Conservation (phyloP, 2,329 filamentous ascomycete genomes). For the Aureobasidium sp. region DNA sequence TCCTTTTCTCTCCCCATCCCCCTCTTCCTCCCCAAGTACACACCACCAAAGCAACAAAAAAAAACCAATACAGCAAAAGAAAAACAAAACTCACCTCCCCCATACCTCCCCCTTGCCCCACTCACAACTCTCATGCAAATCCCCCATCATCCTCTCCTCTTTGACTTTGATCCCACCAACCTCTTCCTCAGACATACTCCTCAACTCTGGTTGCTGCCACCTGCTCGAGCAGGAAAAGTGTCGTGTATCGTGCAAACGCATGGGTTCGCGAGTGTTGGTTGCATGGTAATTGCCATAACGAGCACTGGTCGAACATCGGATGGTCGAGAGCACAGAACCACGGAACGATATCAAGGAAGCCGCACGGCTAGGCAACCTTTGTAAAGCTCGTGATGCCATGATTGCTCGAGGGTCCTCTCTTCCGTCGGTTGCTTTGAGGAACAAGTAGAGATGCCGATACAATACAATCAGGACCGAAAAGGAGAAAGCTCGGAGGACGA, state of each 20-base stretch:
- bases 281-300: neutral
- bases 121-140: slow-evolving; percentile 59
- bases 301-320: neutral
- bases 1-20: neutral
- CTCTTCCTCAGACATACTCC: slow-evolving; percentile 46
- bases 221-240: slow-evolving; percentile 20
- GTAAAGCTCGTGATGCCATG: neutral
- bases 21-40: neutral
- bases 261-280: neutral
- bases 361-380: neutral
- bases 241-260: neutral
- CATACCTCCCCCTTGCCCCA: slow-evolving; percentile 61
- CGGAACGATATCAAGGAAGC: neutral
- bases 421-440: no score
- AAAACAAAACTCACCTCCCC: slow-evolving; percentile 51
- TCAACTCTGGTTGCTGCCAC: slow-evolving; percentile 32
- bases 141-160: slow-evolving; percentile 52
- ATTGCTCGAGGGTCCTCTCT: neutral
- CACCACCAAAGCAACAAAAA: neutral
- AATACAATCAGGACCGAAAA: no score
- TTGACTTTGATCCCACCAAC: slow-evolving; percentile 51
- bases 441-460: no score
- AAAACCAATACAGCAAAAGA: neutral
- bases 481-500: neutral
- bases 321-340: neutral